phyloP scores from a whole-genome alignment of 345 rosid genomes.

The Gossypium sturtianum region DNA sequence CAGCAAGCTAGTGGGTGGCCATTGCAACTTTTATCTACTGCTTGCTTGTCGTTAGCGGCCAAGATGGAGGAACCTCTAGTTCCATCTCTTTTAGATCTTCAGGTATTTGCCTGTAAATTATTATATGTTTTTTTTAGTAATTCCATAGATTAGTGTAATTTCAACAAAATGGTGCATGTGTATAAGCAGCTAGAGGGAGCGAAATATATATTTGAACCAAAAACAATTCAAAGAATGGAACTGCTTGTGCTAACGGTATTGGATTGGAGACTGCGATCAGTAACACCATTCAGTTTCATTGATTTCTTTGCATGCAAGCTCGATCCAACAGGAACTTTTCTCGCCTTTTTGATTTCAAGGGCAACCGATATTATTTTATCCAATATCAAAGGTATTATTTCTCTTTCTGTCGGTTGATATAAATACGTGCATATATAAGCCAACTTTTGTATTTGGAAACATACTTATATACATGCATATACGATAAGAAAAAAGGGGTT shows the following conservation, averaged over 20 bases:
- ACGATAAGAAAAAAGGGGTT: not conserved
- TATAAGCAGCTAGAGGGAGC: constrained; percentile 58
- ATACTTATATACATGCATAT: not conserved
- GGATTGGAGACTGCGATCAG: constrained; percentile 93
- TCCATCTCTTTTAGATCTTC: constrained; percentile 83
- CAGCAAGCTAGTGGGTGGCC: constrained; percentile 84
- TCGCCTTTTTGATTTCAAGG: constrained; percentile 53
- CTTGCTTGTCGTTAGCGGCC: constrained; percentile 95
- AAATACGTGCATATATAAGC: not conserved
- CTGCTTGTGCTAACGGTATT: constrained; percentile 69
- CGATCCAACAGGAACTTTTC: constrained; percentile 56
- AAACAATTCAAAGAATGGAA: constrained; percentile 87
- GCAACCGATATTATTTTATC: constrained; percentile 77
- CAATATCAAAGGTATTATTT: constrained; percentile 60
- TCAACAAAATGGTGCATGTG: not conserved
- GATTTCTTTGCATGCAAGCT: constrained; percentile 87
- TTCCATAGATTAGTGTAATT: not conserved
- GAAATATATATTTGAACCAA: constrained; percentile 70
- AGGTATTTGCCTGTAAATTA: constrained; percentile 34
- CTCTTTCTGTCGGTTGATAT: not conserved
- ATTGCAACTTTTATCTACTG: constrained; percentile 77
- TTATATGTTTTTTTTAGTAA: not conserved
- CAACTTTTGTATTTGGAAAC: too few relatives aligned
- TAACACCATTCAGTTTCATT: constrained; percentile 80
- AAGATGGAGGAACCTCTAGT: constrained; percentile 97